These are phyloP conservation scores for Ophiostoma pallidulum DNA, from an alignment of 2,329 filamentous ascomycete species.

Conservation along the genomic window DNA sequence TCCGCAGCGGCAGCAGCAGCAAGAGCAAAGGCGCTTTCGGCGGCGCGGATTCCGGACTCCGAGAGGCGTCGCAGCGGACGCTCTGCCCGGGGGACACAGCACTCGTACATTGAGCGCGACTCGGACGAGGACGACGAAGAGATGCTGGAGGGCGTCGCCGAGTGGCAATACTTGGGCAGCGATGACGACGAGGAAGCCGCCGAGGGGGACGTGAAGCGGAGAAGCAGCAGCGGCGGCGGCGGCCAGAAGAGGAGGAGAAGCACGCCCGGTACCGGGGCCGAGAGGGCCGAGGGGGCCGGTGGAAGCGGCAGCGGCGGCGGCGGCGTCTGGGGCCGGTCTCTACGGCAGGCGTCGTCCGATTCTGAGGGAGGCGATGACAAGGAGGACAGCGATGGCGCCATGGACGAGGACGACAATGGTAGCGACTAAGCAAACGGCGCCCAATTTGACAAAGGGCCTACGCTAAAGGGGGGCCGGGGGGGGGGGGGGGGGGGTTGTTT, in stretches of 20 bases:
- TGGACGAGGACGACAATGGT: conserved; percentile 4
- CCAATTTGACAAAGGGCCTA: too few species aligned
- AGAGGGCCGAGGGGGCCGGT: too few species aligned
- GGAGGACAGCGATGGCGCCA: neutral
- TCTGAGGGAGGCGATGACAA: conserved; percentile 1
- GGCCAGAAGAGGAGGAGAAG: conserved; percentile 2
- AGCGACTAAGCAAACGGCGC: neutral
- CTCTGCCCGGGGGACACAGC: conserved; percentile 29
- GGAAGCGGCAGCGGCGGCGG: conserved; percentile 1
- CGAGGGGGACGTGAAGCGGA: neutral
- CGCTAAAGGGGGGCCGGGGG: too few species aligned
- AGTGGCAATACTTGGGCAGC: conserved; percentile 43
- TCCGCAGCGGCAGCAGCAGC: too few species aligned
- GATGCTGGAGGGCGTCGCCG: conserved; percentile 51
- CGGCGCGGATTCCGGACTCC: conserved; percentile 25
- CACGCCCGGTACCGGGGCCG: too few species aligned
- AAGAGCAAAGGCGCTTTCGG: neutral
- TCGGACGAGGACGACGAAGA: conserved; percentile 51
- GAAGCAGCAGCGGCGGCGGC: neutral
- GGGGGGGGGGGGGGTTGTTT: too few species aligned
- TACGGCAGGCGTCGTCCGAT: conserved; percentile 11
- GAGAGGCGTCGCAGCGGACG: conserved; percentile 51
- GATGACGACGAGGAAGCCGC: conserved; percentile 19
- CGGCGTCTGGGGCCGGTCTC: conserved; percentile 11
- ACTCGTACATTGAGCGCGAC: conserved; percentile 47